Conservation (phyloP, 2,329 filamentous ascomycete species). For the Dendrostoma leiphaemia region DNA sequence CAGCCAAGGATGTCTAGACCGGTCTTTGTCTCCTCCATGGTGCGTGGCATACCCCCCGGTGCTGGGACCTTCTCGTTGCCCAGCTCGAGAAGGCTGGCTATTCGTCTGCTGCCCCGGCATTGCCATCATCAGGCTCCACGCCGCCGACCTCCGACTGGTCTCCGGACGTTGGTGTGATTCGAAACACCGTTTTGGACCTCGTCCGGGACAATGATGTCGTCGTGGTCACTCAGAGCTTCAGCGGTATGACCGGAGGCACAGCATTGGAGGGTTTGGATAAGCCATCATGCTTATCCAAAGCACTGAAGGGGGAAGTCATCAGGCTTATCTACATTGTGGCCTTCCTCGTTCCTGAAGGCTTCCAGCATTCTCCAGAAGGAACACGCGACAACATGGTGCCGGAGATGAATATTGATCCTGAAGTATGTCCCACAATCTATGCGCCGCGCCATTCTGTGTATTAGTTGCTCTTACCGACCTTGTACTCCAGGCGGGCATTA, state of each 20-base stretch:
- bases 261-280: conserved; percentile 24
- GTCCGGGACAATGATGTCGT: conserved; percentile 21
- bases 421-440: conserved; percentile 18
- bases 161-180: conserved; percentile 17
- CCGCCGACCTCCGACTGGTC: conserved; percentile 23
- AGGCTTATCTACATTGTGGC: conserved; percentile 24
- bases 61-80: conserved; percentile 20
- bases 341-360: conserved; percentile 25
- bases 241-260: conserved; percentile 24
- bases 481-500: conserved; percentile 18
- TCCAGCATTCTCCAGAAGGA: conserved; percentile 22
- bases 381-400: conserved; percentile 21
- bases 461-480: too few species aligned
- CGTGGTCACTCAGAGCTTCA: conserved; percentile 25
- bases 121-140: conserved; percentile 21
- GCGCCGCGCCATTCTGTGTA: too few species aligned
- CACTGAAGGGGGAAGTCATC: conserved; percentile 22
- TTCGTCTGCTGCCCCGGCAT: conserved; percentile 18
- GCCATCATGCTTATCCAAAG: conserved; percentile 10
- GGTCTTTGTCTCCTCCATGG: conserved; percentile 25
- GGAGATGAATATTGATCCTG: conserved; percentile 22
- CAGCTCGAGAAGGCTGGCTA: conserved; percentile 20
- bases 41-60: conserved; percentile 23
- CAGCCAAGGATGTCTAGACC: conserved; percentile 23
- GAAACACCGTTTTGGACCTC: conserved; percentile 17